Evolutionary conservation across 352 stramenopile species (phyloP).

Genomic region (Phytopythium oedochilum): DNA sequence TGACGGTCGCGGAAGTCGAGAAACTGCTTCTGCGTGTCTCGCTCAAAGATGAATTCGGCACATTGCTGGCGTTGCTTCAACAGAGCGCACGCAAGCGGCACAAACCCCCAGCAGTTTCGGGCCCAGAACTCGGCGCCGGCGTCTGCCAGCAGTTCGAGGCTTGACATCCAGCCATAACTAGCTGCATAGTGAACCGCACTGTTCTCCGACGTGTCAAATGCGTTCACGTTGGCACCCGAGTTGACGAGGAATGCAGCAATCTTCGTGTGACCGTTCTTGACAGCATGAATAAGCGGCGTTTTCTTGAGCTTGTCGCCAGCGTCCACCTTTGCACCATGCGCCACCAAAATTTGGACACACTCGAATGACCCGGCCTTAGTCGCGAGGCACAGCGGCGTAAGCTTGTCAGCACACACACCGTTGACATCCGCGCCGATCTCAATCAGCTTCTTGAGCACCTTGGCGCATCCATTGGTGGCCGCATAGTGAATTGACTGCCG

Average conservation of each 20-base stretch:
- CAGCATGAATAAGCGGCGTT: constrained; percentile 65
- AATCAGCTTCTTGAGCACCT: constrained; percentile 45
- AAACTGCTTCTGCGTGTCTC: constrained; percentile 47
- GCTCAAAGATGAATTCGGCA: constrained; percentile 62
- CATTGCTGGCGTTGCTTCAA: constrained; percentile 53
- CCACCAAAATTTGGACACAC: constrained; percentile 44
- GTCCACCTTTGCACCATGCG: constrained; percentile 54
- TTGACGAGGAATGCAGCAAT: constrained; percentile 61
- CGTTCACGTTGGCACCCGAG: constrained; percentile 66
- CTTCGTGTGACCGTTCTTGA: constrained; percentile 67
- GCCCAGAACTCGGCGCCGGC: constrained; percentile 61
- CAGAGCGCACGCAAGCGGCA: constrained; percentile 61
- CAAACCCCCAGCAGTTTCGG: constrained; percentile 71
- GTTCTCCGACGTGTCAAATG: constrained; percentile 72
- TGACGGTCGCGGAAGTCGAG: constrained; percentile 72
- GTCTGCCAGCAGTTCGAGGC: constrained; percentile 47
- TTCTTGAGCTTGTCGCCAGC: constrained; percentile 72
- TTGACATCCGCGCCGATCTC: constrained; percentile 51
- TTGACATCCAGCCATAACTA: constrained; percentile 71
- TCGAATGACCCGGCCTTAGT: constrained; percentile 53
- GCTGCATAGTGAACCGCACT: constrained; percentile 73
- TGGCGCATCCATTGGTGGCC: constrained; percentile 28
- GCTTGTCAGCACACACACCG: constrained; percentile 40
- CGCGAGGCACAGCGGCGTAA: constrained; percentile 53
- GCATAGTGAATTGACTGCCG: constrained; percentile 67